Conservation (phyloP, 2,329 filamentous ascomycete genomes). For the Fusarium papillatum region DNA sequence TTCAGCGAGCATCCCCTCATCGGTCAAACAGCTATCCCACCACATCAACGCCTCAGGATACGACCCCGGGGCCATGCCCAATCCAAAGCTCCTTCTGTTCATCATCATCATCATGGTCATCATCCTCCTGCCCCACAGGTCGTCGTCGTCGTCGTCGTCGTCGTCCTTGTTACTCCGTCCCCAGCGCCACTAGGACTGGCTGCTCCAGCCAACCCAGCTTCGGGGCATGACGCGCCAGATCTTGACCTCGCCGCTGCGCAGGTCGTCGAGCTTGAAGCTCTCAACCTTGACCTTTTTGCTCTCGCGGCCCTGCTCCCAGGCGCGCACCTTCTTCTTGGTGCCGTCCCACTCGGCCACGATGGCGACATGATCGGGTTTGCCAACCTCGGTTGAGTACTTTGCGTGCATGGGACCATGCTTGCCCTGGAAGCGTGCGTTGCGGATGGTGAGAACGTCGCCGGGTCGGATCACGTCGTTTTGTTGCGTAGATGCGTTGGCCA, state of each 20-base stretch:
- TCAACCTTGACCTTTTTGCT: conserved; percentile 94
- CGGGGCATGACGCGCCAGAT: conserved; percentile 97
- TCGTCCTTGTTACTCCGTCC: conserved; percentile 24
- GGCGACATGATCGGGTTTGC: conserved; percentile 89
- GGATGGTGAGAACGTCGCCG: conserved; percentile 92
- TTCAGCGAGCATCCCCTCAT: not conserved
- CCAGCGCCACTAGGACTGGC: conserved; percentile 63
- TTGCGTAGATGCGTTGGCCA: conserved; percentile 92
- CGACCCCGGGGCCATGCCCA: conserved; percentile 19
- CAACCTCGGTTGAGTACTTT: conserved; percentile 91
- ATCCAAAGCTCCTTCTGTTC: conserved; percentile 26
- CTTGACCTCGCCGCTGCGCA: conserved; percentile 94
- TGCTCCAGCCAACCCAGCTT: conserved; percentile 92
- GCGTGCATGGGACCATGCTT: conserved; percentile 96
- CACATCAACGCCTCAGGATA: conserved; percentile 27
- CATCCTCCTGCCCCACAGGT: conserved; percentile 21
- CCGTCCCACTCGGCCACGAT: conserved; percentile 98
- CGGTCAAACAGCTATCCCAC: conserved; percentile 23
- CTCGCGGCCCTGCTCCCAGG: conserved; percentile 95
- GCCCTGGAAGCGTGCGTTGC: conserved; percentile 94
- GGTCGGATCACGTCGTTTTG: conserved; percentile 94
- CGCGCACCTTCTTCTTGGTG: conserved; percentile 96
- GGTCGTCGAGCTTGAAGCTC: conserved; percentile 93
- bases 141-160: conserved; percentile 10
- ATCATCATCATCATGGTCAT: conserved; percentile 30